Base-by-base conservation (phyloP, 371 early-diverging fungal genomes). In the Mortierella sp. region DNA sequence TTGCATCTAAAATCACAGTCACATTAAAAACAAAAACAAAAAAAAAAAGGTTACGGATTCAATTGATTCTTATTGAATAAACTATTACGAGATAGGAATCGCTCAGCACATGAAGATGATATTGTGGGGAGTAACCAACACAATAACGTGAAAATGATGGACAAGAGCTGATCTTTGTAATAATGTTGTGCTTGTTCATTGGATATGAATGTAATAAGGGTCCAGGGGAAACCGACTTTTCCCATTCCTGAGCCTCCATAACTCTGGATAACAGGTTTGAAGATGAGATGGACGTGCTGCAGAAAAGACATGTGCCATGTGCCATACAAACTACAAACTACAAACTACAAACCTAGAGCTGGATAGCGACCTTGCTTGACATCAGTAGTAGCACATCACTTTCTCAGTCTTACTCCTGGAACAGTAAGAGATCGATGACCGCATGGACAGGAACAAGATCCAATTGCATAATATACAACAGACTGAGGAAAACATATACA, bases 41-140 rank as follows among this genome's bases (percentile, higher is more conserved):
- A 51, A 51, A 52, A 52, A 52, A 52, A 55, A 30, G 55, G 24
- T 55, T 28, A 24, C 55, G 55, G 55, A 55, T 55, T 55, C 24
- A 55, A 55, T 55, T 55, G 55, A 55, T 55, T 11, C 18, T 20
- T 55, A 55, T 55, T 55, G 55, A 55, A 28, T 55, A 55, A 55
- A 55, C 12, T 55, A 55, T 55, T 55, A 55, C 24, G 55, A 55
- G 55, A 55, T 55, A 55, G 55, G 55, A 30, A 55, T 12, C 12
- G 18, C n/a, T 14, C 55, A 28, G 28, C 55, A 55, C 28, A 55
- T 55, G 55, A 55, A 26, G 28, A 24, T 55, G 55, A 55, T 28
- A 28, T 55, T 26, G 51, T 51, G 51, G 51, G 51, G 51, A 55
- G 20, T 28, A 55, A 55, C 28, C 55, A 28, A 28, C 16, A 55